A percentile compares a stretch with the other conserved stretches of the same genome.
Evolutionary conservation across 1,284 basidiomycete genomes (phyloP).

Genomic region (Inonotus obliquus): DNA sequence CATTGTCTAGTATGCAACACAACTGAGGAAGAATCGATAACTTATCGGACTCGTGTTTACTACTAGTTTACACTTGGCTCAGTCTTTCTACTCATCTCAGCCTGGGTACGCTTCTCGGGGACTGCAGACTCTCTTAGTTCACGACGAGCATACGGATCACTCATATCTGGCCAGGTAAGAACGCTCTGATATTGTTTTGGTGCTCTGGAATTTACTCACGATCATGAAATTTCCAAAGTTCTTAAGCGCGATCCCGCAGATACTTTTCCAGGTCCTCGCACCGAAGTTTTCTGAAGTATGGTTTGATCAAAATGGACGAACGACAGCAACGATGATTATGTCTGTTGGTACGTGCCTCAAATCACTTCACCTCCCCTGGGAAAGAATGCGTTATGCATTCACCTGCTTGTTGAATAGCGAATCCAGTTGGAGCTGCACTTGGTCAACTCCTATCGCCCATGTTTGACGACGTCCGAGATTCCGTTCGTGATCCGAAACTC

Average conservation of each 20-base stretch:
- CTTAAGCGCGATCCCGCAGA: slow-evolving; percentile 51
- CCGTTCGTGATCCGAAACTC: slow-evolving; percentile 42
- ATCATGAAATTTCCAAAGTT: slow-evolving; percentile 39
- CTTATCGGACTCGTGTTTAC: slow-evolving; percentile 7
- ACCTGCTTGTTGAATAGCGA: too few relatives aligned
- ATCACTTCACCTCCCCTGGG: too few relatives aligned
- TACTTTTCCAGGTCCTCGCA: slow-evolving; percentile 64
- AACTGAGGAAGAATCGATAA: too few relatives aligned
- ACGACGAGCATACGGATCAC: slow-evolving; percentile 49
- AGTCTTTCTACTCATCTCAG: slow-evolving; percentile 48
- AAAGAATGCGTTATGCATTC: too few relatives aligned
- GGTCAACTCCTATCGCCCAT: slow-evolving; percentile 68
- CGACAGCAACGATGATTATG: slow-evolving; percentile 75
- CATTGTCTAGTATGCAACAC: too few relatives aligned
- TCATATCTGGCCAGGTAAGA: slow-evolving; percentile 65
- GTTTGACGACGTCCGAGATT: slow-evolving; percentile 48
- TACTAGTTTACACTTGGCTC: slow-evolving; percentile 45
- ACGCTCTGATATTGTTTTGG: background rate
- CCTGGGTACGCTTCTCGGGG: slow-evolving; percentile 75
- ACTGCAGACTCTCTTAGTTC: slow-evolving; percentile 47
- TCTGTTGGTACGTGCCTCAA: slow-evolving; percentile 53
- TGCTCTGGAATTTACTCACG: background rate
- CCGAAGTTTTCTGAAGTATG: slow-evolving; percentile 73
- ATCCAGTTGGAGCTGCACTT: slow-evolving; percentile 56
- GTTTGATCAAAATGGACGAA: slow-evolving; percentile 70